Base-by-base conservation (phyloP, 768 basidiomycete genomes). In the Boletus speciosus region DNA sequence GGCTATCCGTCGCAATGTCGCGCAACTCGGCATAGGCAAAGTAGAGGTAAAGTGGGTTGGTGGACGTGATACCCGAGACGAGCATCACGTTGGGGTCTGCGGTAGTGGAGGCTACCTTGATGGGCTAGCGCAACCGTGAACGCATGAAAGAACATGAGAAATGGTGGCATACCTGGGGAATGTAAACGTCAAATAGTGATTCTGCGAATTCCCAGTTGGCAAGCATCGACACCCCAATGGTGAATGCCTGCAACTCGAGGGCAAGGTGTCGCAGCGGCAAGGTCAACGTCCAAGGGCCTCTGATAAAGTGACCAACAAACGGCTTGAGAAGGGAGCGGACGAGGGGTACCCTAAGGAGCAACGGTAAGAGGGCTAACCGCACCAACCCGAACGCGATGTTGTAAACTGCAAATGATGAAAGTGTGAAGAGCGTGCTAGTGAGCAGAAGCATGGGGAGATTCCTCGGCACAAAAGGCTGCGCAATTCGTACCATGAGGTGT, bases 1-100 rank as follows among this genome's bases (percentile, higher is more conserved):
- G 73, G 6, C 69, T 67, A 21, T 78, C 78, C n/a, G 69, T 65
- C 0, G 84, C 76, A 11, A 88, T 61, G 4, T 74, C 72, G 10
- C 68, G 69, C 38, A 93, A 74, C 56, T 91, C 89, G 0, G 77
- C 70, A 60, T 83, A 88, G 0, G 89, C 88, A 56, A 85, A 81
- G 64, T 85, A 79, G 39, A 79, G 78, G 68, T 82, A 86, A 27
- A 77, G 64, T 23, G 56, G 55, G 49, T 83, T 78, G 5, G 69
- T 56, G 16, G 84, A 85, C 2, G 82, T 77, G 40, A 82, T 73
- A 10, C 88, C 90, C 5, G 86, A 84, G 10, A 89, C 72, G 6
- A 89, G 71, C 5, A 78, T 81, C 4, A 78, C 71, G 37, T 79
- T 75, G 2, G 83, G 77, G 47, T 88, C 81, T 1, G 79, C 65